Percentiles rank a stretch among this genome's conserved stretches.
These are phyloP conservation scores for Alternaria triticina DNA, from an alignment of 2,329 filamentous ascomycete genomes.

Conservation along the genomic window DNA sequence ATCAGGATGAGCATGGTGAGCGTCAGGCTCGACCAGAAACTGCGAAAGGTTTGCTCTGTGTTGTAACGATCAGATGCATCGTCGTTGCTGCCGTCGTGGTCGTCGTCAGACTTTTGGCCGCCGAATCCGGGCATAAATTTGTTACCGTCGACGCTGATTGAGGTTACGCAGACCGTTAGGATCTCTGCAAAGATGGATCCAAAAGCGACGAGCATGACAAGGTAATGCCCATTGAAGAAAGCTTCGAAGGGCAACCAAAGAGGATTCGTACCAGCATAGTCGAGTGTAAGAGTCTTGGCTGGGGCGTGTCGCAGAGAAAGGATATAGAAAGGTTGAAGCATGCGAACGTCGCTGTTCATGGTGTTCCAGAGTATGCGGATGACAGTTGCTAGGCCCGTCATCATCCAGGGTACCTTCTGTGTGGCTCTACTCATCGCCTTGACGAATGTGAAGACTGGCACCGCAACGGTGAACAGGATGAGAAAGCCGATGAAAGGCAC, in stretches of 20 bases:
- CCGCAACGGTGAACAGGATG: slow-evolving; percentile 61
- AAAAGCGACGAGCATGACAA: slow-evolving; percentile 72
- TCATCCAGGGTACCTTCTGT: slow-evolving; percentile 68
- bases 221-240: slow-evolving; percentile 66
- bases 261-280: slow-evolving; percentile 76
- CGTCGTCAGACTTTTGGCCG: slow-evolving; percentile 19
- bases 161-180: slow-evolving; percentile 71
- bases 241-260: slow-evolving; percentile 68
- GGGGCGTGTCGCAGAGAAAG: slow-evolving; percentile 70
- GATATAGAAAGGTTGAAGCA: slow-evolving; percentile 78
- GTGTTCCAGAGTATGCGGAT: slow-evolving; percentile 73
- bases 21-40: slow-evolving; percentile 70
- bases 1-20: slow-evolving; percentile 69
- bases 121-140: slow-evolving; percentile 58
- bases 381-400: slow-evolving; percentile 69
- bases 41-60: slow-evolving; percentile 56
- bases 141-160: slow-evolving; percentile 69
- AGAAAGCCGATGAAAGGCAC: slow-evolving; percentile 67
- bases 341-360: slow-evolving; percentile 72
- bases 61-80: slow-evolving; percentile 34
- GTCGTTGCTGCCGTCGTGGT: slow-evolving; percentile 1
- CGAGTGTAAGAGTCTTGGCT: slow-evolving; percentile 69
- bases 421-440: slow-evolving; percentile 60
- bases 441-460: slow-evolving; percentile 69
- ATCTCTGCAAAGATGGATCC: slow-evolving; percentile 77